Evolutionary conservation across 2,329 filamentous ascomycete genomes (phyloP).

Genomic region (Botrytis medusae): DNA sequence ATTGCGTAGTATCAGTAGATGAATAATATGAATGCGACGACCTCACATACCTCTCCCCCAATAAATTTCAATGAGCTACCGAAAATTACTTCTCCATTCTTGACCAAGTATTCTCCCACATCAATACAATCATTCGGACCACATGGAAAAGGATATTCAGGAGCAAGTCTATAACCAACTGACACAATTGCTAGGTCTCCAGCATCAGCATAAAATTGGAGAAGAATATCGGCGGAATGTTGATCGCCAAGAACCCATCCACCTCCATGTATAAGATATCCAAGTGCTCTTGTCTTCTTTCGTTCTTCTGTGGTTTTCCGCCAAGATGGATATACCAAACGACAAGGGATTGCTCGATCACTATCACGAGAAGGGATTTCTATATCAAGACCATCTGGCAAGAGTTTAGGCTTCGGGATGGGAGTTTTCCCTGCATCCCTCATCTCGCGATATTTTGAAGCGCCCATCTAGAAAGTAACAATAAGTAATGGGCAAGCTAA

Average conservation of each 20-base stretch:
- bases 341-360: conserved; percentile 51
- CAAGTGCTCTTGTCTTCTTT: conserved; percentile 48
- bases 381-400: conserved; percentile 49
- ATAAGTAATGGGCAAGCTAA: not conserved
- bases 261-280: conserved; percentile 57
- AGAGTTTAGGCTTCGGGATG: conserved; percentile 47
- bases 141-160: conserved; percentile 57
- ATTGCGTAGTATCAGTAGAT: conserved; percentile 5
- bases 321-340: conserved; percentile 36
- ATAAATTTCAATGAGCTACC: conserved; percentile 47
- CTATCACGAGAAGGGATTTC: conserved; percentile 52
- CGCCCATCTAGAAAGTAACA: conserved; percentile 46
- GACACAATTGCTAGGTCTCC: conserved; percentile 51
- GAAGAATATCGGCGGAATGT: conserved; percentile 40
- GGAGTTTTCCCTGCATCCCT: conserved; percentile 53
- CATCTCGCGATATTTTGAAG: conserved; percentile 54
- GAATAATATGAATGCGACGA: no score
- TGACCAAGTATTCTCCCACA: conserved; percentile 53
- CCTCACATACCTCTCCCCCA: conserved; percentile 45
- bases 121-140: conserved; percentile 58
- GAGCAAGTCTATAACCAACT: conserved; percentile 59
- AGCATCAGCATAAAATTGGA: conserved; percentile 51
- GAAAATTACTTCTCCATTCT: conserved; percentile 46
- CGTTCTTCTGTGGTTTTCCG: conserved; percentile 47
- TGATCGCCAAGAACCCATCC: conserved; percentile 32